Conservation (phyloP, 106 monocot genomes). For the Acanthochlamys bracteata region DNA sequence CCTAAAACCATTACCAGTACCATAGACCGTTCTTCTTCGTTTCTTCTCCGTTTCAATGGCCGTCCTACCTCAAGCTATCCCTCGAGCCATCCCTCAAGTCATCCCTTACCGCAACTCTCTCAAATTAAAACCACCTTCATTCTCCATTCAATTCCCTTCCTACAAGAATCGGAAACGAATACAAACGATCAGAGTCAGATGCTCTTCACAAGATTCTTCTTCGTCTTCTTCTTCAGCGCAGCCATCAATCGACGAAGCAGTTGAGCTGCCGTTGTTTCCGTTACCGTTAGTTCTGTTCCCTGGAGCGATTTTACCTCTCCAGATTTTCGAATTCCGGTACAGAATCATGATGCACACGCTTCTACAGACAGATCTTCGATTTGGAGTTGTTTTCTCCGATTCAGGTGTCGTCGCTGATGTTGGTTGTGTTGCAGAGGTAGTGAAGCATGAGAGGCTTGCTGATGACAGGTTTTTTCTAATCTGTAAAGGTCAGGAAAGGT, state of each 20-base stretch:
- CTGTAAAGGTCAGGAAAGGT: conserved; percentile 95
- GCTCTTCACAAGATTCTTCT: too few relatives aligned
- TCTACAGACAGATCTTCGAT: conserved; percentile 76
- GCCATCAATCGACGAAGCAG: conserved; percentile 23
- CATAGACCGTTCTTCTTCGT: too few relatives aligned
- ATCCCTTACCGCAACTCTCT: too few relatives aligned
- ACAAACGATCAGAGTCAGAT: too few relatives aligned
- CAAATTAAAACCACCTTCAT: too few relatives aligned
- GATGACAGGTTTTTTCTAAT: conserved; percentile 95
- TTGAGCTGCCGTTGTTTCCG: conserved; percentile 79
- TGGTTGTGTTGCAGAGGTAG: conserved; percentile 89
- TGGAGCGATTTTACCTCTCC: conserved; percentile 67
- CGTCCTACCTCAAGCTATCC: too few relatives aligned
- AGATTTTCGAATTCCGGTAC: conserved; percentile 99
- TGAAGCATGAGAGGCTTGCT: conserved; percentile 81
- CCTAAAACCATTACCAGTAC: too few relatives aligned
- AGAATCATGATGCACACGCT: conserved; percentile 97
- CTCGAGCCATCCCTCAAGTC: too few relatives aligned
- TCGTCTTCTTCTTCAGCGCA: too few relatives aligned
- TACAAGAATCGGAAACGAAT: too few relatives aligned
- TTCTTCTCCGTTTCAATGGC: too few relatives aligned
- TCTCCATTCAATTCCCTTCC: too few relatives aligned
- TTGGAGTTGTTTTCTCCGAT: conserved; percentile 82
- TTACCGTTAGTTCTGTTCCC: conserved; percentile 94
- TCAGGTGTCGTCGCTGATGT: conserved; percentile 44